Conservation (phyloP, 2,329 filamentous ascomycete genomes). For the Arthrobotrys musiformis region DNA sequence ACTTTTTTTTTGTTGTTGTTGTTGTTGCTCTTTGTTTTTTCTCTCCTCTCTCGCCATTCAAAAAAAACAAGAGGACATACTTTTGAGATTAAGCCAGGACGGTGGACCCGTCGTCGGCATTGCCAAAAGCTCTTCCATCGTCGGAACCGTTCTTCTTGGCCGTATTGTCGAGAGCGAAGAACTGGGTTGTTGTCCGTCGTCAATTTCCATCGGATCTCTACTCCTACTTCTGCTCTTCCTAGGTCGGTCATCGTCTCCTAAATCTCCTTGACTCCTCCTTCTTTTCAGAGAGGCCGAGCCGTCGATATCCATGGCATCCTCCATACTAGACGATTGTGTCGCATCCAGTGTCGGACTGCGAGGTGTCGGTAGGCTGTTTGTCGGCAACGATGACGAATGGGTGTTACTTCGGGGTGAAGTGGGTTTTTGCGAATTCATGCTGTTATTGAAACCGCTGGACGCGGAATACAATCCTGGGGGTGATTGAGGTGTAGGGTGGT, state of each 20-base stretch:
- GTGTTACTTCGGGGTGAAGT: conserved; percentile 46
- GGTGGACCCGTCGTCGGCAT: conserved; percentile 55
- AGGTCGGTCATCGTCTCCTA: conserved; percentile 50
- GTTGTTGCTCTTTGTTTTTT: not conserved
- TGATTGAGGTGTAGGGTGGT: conserved; percentile 52
- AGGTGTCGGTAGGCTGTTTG: conserved; percentile 51
- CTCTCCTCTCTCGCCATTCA: not conserved
- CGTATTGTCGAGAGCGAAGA: conserved; percentile 40
- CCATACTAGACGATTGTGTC: conserved; percentile 30
- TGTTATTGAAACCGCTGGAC: conserved; percentile 53
- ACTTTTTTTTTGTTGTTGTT: not conserved
- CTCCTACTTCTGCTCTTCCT: conserved; percentile 52
- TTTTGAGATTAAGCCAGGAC: conserved; percentile 51
- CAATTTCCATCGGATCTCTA: conserved; percentile 52
- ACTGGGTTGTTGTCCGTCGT: conserved; percentile 25
- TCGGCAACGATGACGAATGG: not conserved
- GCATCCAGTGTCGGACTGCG: conserved; percentile 45
- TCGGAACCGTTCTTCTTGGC: conserved; percentile 41
- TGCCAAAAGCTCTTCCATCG: conserved; percentile 53
- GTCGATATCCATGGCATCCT: conserved; percentile 51
- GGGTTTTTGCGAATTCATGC: conserved; percentile 53
- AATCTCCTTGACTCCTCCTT: conserved; percentile 49
- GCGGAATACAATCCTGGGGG: conserved; percentile 54
- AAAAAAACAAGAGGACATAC: conserved; percentile 33
- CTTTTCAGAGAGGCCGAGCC: conserved; percentile 42